phyloP scores from a whole-genome alignment of 2,329 filamentous ascomycete species.

The Fonsecaea erecta region DNA sequence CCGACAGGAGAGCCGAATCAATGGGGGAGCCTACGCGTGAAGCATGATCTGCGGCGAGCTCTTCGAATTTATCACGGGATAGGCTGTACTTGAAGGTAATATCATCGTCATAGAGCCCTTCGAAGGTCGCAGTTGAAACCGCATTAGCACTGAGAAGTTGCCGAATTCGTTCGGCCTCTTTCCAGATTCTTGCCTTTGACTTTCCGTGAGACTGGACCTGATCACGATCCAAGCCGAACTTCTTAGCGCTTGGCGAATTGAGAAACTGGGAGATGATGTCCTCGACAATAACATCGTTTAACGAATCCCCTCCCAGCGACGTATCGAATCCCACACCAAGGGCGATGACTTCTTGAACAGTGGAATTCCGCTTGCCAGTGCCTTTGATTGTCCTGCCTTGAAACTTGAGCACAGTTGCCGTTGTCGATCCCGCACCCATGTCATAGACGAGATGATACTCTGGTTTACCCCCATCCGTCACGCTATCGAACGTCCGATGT shows the following conservation, averaged over 20 bases:
- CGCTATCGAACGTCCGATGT: constrained; percentile 81
- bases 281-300: constrained; percentile 86
- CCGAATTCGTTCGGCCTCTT: constrained; percentile 83
- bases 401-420: constrained; percentile 86
- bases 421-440: constrained; percentile 95
- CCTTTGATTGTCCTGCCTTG: constrained; percentile 90
- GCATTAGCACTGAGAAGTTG: constrained; percentile 93
- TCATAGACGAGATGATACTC: constrained; percentile 95
- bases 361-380: constrained; percentile 92
- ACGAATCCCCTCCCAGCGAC: constrained; percentile 83
- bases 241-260: constrained; percentile 62
- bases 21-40: constrained; percentile 72
- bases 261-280: constrained; percentile 85
- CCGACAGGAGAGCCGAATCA: constrained; percentile 72
- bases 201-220: constrained; percentile 76
- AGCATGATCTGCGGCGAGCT: constrained; percentile 70
- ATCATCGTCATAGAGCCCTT: constrained; percentile 83
- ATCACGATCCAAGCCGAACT: constrained; percentile 60
- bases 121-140: constrained; percentile 78
- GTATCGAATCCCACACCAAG: constrained; percentile 86
- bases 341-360: constrained; percentile 90
- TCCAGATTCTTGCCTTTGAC: constrained; percentile 85
- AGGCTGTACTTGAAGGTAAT: constrained; percentile 94
- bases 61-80: constrained; percentile 77
- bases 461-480: constrained; percentile 80